Base-by-base conservation (phyloP, 805 yeast species). In the Teunomyces barrocoloradensis region DNA sequence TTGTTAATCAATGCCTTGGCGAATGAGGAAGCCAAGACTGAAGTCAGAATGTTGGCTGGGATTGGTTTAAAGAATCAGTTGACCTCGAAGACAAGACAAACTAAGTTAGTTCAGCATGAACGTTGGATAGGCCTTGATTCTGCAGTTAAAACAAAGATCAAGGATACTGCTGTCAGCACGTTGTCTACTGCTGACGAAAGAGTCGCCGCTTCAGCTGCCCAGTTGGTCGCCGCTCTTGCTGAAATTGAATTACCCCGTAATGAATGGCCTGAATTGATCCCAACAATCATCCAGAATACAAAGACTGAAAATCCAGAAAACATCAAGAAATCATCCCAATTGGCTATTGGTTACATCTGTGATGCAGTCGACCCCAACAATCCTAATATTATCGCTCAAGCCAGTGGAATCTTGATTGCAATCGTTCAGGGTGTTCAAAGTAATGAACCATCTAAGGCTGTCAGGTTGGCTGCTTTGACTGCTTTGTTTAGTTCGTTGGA, bases 141-240 rank as follows among this genome's bases (percentile, higher is more conserved):
- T 2, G 74, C 69, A 4, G 72, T 80, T 27, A 88, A 82, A 65
- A 60, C 69, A 6, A 79, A 80, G 53, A 85, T 92, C 61, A 90
- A 89, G 71, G 74, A 77, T 39, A 74, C 78, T 27, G 59, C 72
- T 4, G 65, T 92, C 43, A 68, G 70, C 38, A 80, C 91, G 2
- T 78, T 94, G 47, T 64, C 84, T 47, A 76, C 87, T 13, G 63
- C 71, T n/a, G 81, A 82, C 57, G 87, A 81, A 53, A 80, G 89
- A 59, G 96, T 92, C 47, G 94, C 96, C 28, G 82, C 84, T 48
- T 79, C 96, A 25, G 85, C 92, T 21, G 96, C 99, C 20, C 97
- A 92, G 73, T 76, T 92, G 54, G 92, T 94, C 44, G 96, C 98
- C 29, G 96, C 97, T 9, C 88, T 94, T 58, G 99, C 97, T n/a